Percentiles rank a stretch among this genome's conserved stretches.
These are phyloP conservation scores for Epichloe gansuensis DNA, from an alignment of 2,329 filamentous ascomycete species.

Conservation along the genomic window DNA sequence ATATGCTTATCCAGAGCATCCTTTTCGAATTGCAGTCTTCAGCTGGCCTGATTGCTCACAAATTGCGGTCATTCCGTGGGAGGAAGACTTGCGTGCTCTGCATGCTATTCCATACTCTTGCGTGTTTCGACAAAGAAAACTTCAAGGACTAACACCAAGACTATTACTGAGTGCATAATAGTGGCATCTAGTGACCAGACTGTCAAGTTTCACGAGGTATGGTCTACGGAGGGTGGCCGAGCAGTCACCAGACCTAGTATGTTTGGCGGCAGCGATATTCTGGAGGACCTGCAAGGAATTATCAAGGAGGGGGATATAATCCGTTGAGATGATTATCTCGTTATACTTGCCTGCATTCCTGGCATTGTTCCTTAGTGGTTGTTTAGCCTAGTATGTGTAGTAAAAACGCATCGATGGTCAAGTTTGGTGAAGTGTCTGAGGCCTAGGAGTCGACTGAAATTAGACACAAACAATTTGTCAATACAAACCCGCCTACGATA, in stretches of 20 bases:
- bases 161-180: conserved; percentile 55
- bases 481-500: background rate
- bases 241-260: conserved; percentile 43
- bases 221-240: conserved; percentile 52
- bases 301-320: conserved; percentile 63
- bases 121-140: conserved; percentile 19
- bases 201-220: conserved; percentile 93
- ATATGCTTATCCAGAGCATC: conserved; percentile 82
- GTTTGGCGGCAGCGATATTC: conserved; percentile 72
- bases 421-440: background rate
- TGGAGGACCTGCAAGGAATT: conserved; percentile 71
- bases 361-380: background rate
- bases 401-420: background rate
- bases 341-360: background rate
- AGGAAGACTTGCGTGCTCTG: conserved; percentile 63
- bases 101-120: conserved; percentile 79
- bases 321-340: conserved; percentile 34
- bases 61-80: conserved; percentile 77
- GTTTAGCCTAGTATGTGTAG: background rate
- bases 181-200: conserved; percentile 85
- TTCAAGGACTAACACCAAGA: conserved; percentile 12
- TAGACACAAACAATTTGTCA: background rate
- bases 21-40: conserved; percentile 82
- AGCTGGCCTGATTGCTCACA: conserved; percentile 87
- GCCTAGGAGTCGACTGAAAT: background rate